Base-by-base conservation (phyloP, 1,139 yeast species). In the Yamadazyma diddensiae region DNA sequence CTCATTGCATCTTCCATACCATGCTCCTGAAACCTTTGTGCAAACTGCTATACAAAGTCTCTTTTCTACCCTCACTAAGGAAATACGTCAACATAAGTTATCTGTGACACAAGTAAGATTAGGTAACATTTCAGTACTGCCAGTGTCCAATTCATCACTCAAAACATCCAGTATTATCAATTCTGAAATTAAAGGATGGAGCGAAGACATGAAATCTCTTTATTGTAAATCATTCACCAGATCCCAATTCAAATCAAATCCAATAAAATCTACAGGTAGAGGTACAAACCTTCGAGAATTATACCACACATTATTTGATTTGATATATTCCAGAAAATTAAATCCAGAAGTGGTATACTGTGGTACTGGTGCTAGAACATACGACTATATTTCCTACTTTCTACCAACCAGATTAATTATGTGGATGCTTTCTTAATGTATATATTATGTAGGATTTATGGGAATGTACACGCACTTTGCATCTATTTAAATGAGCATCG, bases 231-330 rank as follows among this genome's bases (percentile, higher is more conserved):
- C 47, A 21, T 70, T 70, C 41, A 46, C 65, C 29, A 50, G 51
- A 24, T 47, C 70, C 3, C 70, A 67, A 38, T 49, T 40, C 29
- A 52, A 49, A 28, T 46, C 65, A 2, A 56, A 52, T 20, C 70
- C 73, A 0, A 57, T 66, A 3, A 56, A 54, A 28, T 52, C 65
- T 3, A 45, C 62, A 5, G 60, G 62, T 5, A 59, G 48, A 37
- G 75, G 75, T 3, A 52, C 66, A 1, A 61, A 61, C 29, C 57
- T 78, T 30, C 61, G 69, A 31, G 66, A 61, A n/a, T 61, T 79
- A 21, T 74, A 77, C 45, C 77, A 77, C 49, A 55, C 66, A 22
- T 50, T 79, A 7, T 79, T 70, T 49, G 86, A 79, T 43, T 53
- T 79, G 42, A 53, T 77, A 3, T 75, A 74, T 43, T 37, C 49